Percentiles rank a stretch among this genome's conserved stretches.
These are phyloP conservation scores for Candida verbasci DNA, from an alignment of 805 yeast species.

Conservation along the genomic window DNA sequence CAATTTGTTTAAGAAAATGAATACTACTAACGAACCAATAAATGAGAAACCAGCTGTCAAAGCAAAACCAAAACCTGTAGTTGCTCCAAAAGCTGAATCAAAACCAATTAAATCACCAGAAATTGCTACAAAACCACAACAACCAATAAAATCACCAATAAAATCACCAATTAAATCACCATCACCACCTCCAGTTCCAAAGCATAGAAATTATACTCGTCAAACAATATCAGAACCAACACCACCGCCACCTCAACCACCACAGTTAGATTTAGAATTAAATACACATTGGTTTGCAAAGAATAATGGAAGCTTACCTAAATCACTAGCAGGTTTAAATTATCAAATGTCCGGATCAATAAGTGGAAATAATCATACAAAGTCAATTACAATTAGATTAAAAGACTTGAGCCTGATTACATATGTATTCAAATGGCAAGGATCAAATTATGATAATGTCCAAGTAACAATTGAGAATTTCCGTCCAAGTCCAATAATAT, in stretches of 20 bases:
- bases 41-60: too few species aligned
- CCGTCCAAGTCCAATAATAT: slow-evolving; percentile 40
- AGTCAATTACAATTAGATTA: slow-evolving; percentile 34
- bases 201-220: slow-evolving; percentile 6
- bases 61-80: too few species aligned
- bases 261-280: slow-evolving; percentile 40
- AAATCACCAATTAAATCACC: slow-evolving; percentile 3
- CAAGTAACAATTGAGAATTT: slow-evolving; percentile 25
- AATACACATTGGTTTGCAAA: slow-evolving; percentile 44
- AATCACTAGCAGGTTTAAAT: slow-evolving; percentile 31
- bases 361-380: slow-evolving; percentile 11
- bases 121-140: too few species aligned
- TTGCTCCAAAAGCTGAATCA: too few species aligned
- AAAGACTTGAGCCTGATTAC: slow-evolving; percentile 37
- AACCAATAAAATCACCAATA: slow-evolving; percentile 9
- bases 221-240: slow-evolving; percentile 31
- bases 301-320: slow-evolving; percentile 31
- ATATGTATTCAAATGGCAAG: slow-evolving; percentile 39
- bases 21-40: too few species aligned
- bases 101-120: too few species aligned
- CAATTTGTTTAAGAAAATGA: slow-evolving; percentile 6
- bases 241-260: slow-evolving; percentile 19
- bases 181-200: slow-evolving; percentile 7
- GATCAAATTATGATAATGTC: slow-evolving; percentile 16
- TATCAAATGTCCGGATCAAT: slow-evolving; percentile 19